A percentile compares a stretch with the other conserved stretches of the same genome.
Conservation (phyloP, 2,329 filamentous ascomycete species). For the Dactylellina drechsleri region DNA sequence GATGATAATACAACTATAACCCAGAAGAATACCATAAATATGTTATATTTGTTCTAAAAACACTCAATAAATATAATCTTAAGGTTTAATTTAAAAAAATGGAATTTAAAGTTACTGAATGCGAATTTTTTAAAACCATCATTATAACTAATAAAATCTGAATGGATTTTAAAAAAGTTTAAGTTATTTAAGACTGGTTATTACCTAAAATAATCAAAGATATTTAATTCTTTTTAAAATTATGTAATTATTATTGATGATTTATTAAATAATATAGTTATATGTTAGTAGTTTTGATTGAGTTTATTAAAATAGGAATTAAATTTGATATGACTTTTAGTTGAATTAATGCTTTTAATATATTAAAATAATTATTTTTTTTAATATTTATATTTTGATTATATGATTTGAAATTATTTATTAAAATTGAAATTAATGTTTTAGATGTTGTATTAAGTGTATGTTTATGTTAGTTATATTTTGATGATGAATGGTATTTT, state of each 20-base stretch:
- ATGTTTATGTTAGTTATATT: conserved; percentile 29
- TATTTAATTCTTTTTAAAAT: too few species aligned
- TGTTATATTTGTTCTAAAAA: conserved; percentile 6
- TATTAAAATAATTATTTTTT: conserved; percentile 22
- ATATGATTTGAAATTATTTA: too few species aligned
- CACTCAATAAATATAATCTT: conserved; percentile 3
- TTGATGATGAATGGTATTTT: conserved; percentile 20
- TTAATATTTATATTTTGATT: background rate
- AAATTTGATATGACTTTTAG: conserved; percentile 15
- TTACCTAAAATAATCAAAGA: too few species aligned
- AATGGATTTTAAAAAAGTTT: conserved; percentile 40
- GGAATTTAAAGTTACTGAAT: conserved; percentile 2
- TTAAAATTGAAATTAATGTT: background rate
- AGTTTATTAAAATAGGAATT: too few species aligned
- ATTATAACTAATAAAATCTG: conserved; percentile 2
- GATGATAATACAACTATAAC: conserved; percentile 12
- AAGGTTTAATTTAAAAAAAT: background rate
- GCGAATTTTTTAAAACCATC: conserved; percentile 6
- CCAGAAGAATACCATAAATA: conserved; percentile 12
- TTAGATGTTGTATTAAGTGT: conserved; percentile 3
- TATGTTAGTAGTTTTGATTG: too few species aligned
- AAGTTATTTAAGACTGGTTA: conserved; percentile 7
- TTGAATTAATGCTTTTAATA: conserved; percentile 1
- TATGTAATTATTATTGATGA: too few species aligned
- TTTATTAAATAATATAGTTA: too few species aligned